Percentiles rank a stretch among this genome's conserved stretches.
Conservation (phyloP, 495 filamentous ascomycete genomes). For the Aspergillus wentii region DNA sequence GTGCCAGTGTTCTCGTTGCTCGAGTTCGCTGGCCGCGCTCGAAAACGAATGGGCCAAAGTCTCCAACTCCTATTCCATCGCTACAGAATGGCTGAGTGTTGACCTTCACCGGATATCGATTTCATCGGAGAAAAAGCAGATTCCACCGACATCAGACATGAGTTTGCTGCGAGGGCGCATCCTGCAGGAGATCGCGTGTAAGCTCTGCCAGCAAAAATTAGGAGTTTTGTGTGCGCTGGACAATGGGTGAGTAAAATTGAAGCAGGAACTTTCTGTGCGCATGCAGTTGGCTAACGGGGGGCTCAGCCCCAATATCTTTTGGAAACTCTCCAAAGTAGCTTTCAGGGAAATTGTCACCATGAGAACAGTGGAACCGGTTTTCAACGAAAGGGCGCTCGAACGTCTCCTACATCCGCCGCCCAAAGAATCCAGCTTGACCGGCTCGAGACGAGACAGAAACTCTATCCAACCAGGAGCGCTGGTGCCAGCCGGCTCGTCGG, state of each 20-base stretch:
- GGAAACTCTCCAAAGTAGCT: slow-evolving; percentile 42
- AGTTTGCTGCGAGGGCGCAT: slow-evolving; percentile 36
- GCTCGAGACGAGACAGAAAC: slow-evolving; percentile 13
- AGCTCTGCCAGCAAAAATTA: slow-evolving; percentile 42
- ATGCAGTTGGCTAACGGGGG: slow-evolving; percentile 10
- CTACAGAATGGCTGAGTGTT: slow-evolving; percentile 40
- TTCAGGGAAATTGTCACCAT: slow-evolving; percentile 44
- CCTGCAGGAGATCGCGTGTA: slow-evolving; percentile 38
- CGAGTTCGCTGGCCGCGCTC: slow-evolving; percentile 41
- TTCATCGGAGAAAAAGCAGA: slow-evolving; percentile 35
- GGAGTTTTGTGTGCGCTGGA: slow-evolving; percentile 35
- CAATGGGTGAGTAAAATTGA: slow-evolving; percentile 30
- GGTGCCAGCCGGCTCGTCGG: slow-evolving; percentile 19
- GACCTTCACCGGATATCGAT: slow-evolving; percentile 39
- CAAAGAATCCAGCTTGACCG: slow-evolving; percentile 18
- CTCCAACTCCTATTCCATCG: slow-evolving; percentile 37
- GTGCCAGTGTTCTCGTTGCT: slow-evolving; percentile 39
- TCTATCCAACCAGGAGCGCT: slow-evolving; percentile 22
- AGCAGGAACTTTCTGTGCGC: background rate
- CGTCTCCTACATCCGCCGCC: slow-evolving; percentile 19
- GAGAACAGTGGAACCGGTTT: slow-evolving; percentile 36
- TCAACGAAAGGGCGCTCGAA: slow-evolving; percentile 33
- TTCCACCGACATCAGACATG: slow-evolving; percentile 38
- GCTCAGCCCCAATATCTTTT: slow-evolving; percentile 35
- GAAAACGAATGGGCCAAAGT: slow-evolving; percentile 47